phyloP scores from a whole-genome alignment of 495 filamentous ascomycete genomes.

The Daldinia loculata region DNA sequence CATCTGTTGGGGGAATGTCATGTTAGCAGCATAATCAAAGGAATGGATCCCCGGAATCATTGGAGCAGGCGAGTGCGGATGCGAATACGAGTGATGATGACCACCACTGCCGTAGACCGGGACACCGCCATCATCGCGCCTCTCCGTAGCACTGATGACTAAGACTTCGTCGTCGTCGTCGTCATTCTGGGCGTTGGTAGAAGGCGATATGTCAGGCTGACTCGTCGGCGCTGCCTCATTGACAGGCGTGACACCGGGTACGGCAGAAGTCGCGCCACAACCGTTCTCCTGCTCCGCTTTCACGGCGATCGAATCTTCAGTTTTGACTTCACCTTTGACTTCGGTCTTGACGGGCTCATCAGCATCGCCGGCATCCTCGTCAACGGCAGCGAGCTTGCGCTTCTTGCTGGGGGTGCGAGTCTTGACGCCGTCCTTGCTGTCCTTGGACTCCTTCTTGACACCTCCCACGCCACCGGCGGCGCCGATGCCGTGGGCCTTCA shows the following conservation, averaged over 20 bases:
- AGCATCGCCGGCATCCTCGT: conserved; percentile 48
- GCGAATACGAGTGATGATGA: conserved; percentile 38
- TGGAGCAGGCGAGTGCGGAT: conserved; percentile 38
- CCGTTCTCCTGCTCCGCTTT: conserved; percentile 45
- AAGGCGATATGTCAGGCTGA: conserved; percentile 27
- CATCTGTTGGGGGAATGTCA: conserved; percentile 40
- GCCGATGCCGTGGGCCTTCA: conserved; percentile 64
- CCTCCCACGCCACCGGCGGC: conserved; percentile 17
- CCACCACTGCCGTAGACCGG: conserved; percentile 15
- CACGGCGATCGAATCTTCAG: conserved; percentile 43
- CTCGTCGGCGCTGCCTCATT: conserved; percentile 17
- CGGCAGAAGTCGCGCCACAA: conserved; percentile 14
- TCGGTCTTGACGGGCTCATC: conserved; percentile 49
- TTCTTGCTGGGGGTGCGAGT: conserved; percentile 48
- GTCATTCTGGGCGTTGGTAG: conserved; percentile 22
- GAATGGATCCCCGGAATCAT: conserved; percentile 39
- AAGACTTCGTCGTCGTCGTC: conserved; percentile 44
- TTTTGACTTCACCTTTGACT: conserved; percentile 46
- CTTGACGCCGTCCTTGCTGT: conserved; percentile 37
- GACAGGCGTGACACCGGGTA: conserved; percentile 5
- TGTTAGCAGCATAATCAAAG: conserved; percentile 46
- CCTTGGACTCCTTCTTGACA: conserved; percentile 44
- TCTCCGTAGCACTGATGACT: conserved; percentile 43
- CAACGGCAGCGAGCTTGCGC: conserved; percentile 50
- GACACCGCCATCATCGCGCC: conserved; percentile 15